phyloP scores from a whole-genome alignment of 495 filamentous ascomycete genomes.

The Penicillium canescens region DNA sequence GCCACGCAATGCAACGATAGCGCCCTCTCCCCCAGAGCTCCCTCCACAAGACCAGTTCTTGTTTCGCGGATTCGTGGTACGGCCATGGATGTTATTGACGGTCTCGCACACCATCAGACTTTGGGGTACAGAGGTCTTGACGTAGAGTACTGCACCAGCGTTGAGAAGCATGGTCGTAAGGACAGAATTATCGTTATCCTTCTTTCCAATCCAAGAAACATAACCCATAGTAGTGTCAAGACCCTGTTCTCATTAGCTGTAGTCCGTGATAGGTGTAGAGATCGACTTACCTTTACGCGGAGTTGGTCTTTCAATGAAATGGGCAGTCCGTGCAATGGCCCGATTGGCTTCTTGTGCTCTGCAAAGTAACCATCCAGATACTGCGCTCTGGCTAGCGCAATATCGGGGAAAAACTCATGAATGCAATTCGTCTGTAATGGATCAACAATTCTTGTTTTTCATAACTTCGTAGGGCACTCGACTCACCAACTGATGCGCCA shows the following conservation, averaged over 20 bases:
- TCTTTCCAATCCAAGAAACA: constrained; percentile 37
- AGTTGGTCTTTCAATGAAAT: constrained; percentile 25
- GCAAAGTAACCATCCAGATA: constrained; percentile 21
- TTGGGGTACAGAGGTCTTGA: constrained; percentile 43
- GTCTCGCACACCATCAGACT: constrained; percentile 30
- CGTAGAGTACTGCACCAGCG: constrained; percentile 26
- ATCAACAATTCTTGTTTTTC: background rate
- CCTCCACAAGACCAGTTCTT: constrained; percentile 34
- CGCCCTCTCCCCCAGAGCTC: constrained; percentile 39
- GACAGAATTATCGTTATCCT: constrained; percentile 4
- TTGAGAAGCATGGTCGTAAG: background rate
- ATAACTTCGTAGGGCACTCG: too few relatives aligned
- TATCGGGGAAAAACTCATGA: constrained; percentile 56
- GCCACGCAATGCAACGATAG: constrained; percentile 33
- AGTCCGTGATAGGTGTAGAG: too few relatives aligned
- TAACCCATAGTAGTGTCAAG: background rate
- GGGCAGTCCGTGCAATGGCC: constrained; percentile 23
- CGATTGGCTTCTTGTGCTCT: constrained; percentile 13
- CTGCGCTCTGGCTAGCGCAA: constrained; percentile 48
- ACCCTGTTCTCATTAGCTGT: too few relatives aligned
- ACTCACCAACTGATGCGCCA: constrained; percentile 42
- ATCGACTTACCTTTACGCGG: too few relatives aligned
- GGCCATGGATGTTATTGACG: constrained; percentile 39
- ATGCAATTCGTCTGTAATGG: constrained; percentile 42
- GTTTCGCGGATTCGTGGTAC: constrained; percentile 37